phyloP scores from a whole-genome alignment of 2,329 filamentous ascomycete genomes.

The Fusarium sp. region DNA sequence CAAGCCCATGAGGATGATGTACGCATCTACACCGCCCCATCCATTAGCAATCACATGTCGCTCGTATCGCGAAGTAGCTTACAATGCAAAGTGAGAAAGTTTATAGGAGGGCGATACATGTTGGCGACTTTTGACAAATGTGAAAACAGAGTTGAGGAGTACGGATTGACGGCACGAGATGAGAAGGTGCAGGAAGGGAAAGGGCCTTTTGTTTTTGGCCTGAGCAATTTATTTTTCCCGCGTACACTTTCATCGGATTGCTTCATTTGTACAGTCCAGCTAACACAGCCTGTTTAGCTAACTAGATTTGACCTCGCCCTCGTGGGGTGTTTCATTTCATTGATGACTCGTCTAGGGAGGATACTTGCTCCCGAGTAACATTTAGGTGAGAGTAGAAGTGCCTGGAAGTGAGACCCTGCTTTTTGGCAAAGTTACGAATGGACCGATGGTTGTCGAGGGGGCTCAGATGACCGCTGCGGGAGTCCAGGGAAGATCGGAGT shows the following conservation, averaged over 20 bases:
- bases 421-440: not conserved
- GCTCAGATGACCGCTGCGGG: not conserved
- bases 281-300: not conserved
- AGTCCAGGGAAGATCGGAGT: not conserved
- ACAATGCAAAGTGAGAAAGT: not conserved
- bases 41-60: not conserved
- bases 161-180: not conserved
- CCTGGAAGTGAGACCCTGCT: not conserved
- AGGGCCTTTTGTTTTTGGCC: not conserved
- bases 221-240: not conserved
- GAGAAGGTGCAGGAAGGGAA: not conserved
- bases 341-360: too few relatives aligned
- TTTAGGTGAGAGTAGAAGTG: too few relatives aligned
- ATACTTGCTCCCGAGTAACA: too few relatives aligned
- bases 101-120: not conserved
- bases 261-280: not conserved
- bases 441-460: not conserved
- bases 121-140: not conserved
- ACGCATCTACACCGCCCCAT: slow-evolving; percentile 1
- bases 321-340: not conserved
- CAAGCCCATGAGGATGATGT: not conserved
- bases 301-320: not conserved
- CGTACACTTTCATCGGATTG: not conserved
- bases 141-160: not conserved
- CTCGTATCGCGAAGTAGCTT: not conserved